Base-by-base conservation (phyloP, 805 yeast genomes). In the Starmerella riodocensis region DNA sequence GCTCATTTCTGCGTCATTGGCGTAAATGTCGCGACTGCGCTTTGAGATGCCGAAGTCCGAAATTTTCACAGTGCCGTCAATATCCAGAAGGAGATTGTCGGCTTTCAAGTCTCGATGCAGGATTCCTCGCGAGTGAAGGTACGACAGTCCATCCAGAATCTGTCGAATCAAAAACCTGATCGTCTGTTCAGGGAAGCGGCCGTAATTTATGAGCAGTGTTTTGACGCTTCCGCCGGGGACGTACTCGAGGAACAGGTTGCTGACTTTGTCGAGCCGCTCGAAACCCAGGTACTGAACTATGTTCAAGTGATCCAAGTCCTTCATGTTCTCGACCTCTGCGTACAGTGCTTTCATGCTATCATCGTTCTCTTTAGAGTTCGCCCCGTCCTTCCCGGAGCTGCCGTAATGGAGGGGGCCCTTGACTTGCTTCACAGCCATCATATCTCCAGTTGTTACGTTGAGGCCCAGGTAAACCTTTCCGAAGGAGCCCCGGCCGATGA, bases 141-240 rank as follows among this genome's bases (percentile, higher is more conserved):
- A 91, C n/a, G 86, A 69, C 43, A 91, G 61, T 0, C 98, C 98
- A 37, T 73, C 67, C 13, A 88, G 64, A 2, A 86, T 84, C 54
- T 91, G 98, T 6, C 70, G 61, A 0, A 85, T 82, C 39, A 91
- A 60, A 55, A 71, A 81, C 47, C 73, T 66, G 24, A 88, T 79
- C 39, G 86, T 56, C 0, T 67, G 65, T 53, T 84, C 94, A 41
- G 82, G 88, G 58, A 91, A 86, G 42, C 76, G 69, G 0, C 98
- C 98, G 56, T 78, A 77, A 49, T 76, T 69, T 50, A 86, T 67
- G 50, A 91, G 67, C 51, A 93, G 71, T 8, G 85, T 75, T 0
- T 95, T 93, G 27, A 91, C 85, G 2, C 95, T 82, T 0, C 98
- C 99, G 40, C 99, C 99, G 9, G 96, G 94, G 45, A 91, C 97